Conservation (phyloP, 2,329 filamentous ascomycete species). For the Colletotrichum simmondsii region DNA sequence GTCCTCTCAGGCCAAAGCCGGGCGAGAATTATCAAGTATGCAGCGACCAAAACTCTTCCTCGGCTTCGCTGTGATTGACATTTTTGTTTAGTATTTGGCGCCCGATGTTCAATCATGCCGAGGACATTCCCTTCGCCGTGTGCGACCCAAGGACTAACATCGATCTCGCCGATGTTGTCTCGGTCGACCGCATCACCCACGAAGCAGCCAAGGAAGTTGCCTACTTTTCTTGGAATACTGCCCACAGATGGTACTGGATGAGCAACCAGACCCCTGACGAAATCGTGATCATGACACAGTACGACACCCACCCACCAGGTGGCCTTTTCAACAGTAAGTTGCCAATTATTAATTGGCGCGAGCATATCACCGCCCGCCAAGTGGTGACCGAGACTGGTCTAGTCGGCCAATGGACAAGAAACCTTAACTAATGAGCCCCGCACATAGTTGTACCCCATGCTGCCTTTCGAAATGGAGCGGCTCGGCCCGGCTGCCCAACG, state of each 20-base stretch:
- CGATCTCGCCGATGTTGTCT: background rate
- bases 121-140: slow-evolving; percentile 1
- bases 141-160: slow-evolving; percentile 1
- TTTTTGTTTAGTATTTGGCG: background rate
- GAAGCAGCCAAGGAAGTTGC: background rate
- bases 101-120: background rate
- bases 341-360: background rate
- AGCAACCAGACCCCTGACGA: slow-evolving; percentile 7
- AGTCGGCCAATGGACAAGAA: background rate
- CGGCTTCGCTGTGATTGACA: background rate
- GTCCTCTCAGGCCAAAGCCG: background rate
- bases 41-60: background rate
- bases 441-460: slow-evolving; percentile 2
- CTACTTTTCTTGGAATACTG: background rate
- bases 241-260: slow-evolving; percentile 8
- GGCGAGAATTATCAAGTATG: slow-evolving; percentile 10
- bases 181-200: background rate
- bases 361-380: background rate
- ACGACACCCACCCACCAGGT: slow-evolving; percentile 3
- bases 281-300: slow-evolving; percentile 1
- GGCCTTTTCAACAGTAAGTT: slow-evolving; percentile 13
- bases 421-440: background rate
- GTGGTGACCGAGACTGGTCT: background rate
- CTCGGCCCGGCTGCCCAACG: background rate
- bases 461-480: background rate